Evolutionary conservation across 371 early-diverging fungal species (phyloP), one percentile per base, ranked within the genome.

Genomic region (Circinella umbellata): DNA sequence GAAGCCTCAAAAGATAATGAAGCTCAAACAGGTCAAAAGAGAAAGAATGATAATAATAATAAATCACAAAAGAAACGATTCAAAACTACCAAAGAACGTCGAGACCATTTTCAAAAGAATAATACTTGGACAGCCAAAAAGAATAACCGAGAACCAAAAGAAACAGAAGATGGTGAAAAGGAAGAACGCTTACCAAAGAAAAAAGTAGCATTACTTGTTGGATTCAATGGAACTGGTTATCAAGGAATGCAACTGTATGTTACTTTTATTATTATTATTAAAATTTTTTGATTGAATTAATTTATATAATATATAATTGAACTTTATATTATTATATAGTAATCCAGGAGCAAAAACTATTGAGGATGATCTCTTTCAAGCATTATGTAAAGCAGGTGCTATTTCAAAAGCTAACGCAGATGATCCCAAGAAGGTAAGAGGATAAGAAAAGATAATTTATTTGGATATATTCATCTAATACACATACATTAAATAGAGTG

Each of bases 171-270:
- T 34, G 20, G 65, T 11, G 61, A 66, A 27, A 68, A 74, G 39
- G 83, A 77, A 36, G 73, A 76, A 39, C 88, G 93, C 20, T 62
- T 85, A 36, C 95, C 97, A 18, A 99, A 99, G 79, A 87, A 89
- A 60, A 93, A 94, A 69, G 92, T 95, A 4, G 98, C 96, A 0
- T 75, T 98, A 13, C 74, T 98, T 61, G 80, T 98, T 77, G 95
- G 96, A 5, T 99, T 93, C 76, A 93, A 93, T 69, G 99, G 99
- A 5, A 94, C 96, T n/a, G 96, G 94, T 0, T 99, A 95, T 83
- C 90, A 93, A 69, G 99, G 99, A 42, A 95, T 98, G 96, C 98
- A 98, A 78, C 83, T 95, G 92, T 93, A 90, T 8, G 64, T 51
- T 5, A 17, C 2, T 27, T 27, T 27, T 27, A 27, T 27, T n/a